A percentile compares a stretch with the other conserved stretches of the same genome.
Evolutionary conservation across 116 monocot genomes (phyloP).

Genomic region (Phalaenopsis hybrid): DNA sequence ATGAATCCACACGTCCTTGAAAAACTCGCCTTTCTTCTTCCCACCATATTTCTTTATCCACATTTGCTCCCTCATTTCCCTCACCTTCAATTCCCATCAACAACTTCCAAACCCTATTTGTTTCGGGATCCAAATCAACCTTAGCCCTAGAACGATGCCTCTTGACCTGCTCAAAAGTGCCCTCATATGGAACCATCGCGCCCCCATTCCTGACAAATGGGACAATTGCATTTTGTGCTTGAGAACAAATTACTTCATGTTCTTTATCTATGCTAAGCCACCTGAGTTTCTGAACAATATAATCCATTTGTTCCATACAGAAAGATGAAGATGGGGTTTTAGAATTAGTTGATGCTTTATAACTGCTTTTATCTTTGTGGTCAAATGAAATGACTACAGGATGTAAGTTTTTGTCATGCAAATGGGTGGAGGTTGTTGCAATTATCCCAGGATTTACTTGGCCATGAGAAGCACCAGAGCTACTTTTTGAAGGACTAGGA

Average conservation of each 20-base stretch:
- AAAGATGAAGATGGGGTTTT: conserved; percentile 4
- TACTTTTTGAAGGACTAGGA: not conserved
- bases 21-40: conserved; percentile 51
- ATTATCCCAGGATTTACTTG: not conserved
- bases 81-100: conserved; percentile 41
- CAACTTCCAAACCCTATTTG: conserved; percentile 43
- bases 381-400: conserved; percentile 1
- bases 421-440: not conserved
- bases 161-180: conserved; percentile 9
- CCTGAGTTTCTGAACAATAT: conserved; percentile 36
- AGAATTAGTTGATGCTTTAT: conserved; percentile 8
- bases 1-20: conserved; percentile 47
- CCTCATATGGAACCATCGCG: conserved; percentile 20
- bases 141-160: conserved; percentile 29
- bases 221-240: conserved; percentile 23
- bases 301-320: conserved; percentile 28
- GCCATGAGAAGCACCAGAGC: not conserved
- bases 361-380: conserved; percentile 6
- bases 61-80: conserved; percentile 16
- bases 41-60: conserved; percentile 53
- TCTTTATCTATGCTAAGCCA: conserved; percentile 30
- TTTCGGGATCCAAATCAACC: conserved; percentile 45
- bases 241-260: not conserved
- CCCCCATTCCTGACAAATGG: conserved; percentile 27
- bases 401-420: conserved; percentile 1